A percentile compares a stretch with the other conserved stretches of the same genome.
Conservation (phyloP, 2,329 filamentous ascomycete genomes). For the Neoscytalidium dimidiatum region DNA sequence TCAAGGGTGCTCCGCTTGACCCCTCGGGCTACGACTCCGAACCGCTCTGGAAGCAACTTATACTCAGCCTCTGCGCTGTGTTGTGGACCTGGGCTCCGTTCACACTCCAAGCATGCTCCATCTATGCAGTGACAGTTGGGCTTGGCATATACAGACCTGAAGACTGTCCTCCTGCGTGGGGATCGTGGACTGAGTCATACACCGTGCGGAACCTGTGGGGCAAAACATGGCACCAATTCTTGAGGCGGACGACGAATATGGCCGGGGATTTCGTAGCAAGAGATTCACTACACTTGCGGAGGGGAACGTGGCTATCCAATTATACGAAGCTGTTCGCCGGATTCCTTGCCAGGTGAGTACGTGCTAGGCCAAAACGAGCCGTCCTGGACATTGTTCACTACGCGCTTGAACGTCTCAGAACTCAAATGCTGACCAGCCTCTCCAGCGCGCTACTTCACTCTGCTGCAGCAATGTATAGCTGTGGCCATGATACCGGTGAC, state of each 20-base stretch:
- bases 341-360: constrained; percentile 26
- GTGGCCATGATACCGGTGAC: constrained; percentile 24
- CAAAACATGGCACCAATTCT: constrained; percentile 31
- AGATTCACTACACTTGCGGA: constrained; percentile 26
- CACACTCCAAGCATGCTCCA: constrained; percentile 15
- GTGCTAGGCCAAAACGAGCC: not conserved
- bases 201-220: constrained; percentile 30
- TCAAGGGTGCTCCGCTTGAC: constrained; percentile 15
- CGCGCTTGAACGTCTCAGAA: not conserved
- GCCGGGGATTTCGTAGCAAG: constrained; percentile 25
- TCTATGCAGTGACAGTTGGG: constrained; percentile 25
- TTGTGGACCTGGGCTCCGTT: constrained; percentile 25
- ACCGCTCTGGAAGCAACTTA: constrained; percentile 24
- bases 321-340: constrained; percentile 32
- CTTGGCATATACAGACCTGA: constrained; percentile 25
- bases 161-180: constrained; percentile 32
- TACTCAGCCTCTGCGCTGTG: constrained; percentile 26
- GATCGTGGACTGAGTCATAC: constrained; percentile 23
- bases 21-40: constrained; percentile 20
- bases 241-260: constrained; percentile 26
- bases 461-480: constrained; percentile 24
- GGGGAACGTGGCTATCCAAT: constrained; percentile 32
- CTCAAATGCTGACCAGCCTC: not conserved
- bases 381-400: not conserved
- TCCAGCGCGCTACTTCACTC: constrained; percentile 24